Percentiles rank a stretch among this genome's conserved stretches.
These are phyloP conservation scores for Crithidia mellificae DNA, from an alignment of 208 protist species.

Conservation along the genomic window DNA sequence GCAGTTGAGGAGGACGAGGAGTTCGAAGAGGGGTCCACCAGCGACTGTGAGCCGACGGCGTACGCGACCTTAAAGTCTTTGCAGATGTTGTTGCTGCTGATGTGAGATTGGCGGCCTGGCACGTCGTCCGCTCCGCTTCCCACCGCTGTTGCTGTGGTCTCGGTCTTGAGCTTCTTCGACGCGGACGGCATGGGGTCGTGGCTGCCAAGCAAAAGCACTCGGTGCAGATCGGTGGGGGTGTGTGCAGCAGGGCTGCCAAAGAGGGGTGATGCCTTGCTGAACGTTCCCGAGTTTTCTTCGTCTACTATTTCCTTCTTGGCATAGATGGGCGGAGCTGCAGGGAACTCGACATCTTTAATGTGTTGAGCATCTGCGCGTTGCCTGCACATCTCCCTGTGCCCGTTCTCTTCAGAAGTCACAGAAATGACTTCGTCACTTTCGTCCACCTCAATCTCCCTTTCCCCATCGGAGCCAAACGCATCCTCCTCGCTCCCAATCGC, in stretches of 20 bases:
- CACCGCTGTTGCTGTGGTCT: too few relatives aligned
- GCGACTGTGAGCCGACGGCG: too few relatives aligned
- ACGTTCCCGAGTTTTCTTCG: background rate
- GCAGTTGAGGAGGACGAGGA: too few relatives aligned
- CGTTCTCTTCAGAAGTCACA: too few relatives aligned
- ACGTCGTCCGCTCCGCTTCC: background rate
- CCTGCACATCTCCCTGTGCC: too few relatives aligned
- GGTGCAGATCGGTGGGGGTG: background rate
- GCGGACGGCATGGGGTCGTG: background rate
- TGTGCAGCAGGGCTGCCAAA: background rate
- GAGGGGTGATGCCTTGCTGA: background rate
- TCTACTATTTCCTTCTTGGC: background rate
- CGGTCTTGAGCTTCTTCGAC: slow-evolving; percentile 3
- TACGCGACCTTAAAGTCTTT: too few relatives aligned
- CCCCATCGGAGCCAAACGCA: too few relatives aligned
- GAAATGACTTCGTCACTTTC: background rate
- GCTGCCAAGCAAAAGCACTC: background rate
- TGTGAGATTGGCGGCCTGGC: background rate
- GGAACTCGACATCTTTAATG: background rate
- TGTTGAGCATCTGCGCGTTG: background rate
- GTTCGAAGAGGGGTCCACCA: too few relatives aligned
- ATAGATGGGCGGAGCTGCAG: background rate
- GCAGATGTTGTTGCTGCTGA: too few relatives aligned
- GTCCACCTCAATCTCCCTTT: background rate
- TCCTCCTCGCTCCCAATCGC: too few relatives aligned